Evolutionary conservation across 495 filamentous ascomycete genomes (phyloP).

Genomic region (Filosporella fistucella): DNA sequence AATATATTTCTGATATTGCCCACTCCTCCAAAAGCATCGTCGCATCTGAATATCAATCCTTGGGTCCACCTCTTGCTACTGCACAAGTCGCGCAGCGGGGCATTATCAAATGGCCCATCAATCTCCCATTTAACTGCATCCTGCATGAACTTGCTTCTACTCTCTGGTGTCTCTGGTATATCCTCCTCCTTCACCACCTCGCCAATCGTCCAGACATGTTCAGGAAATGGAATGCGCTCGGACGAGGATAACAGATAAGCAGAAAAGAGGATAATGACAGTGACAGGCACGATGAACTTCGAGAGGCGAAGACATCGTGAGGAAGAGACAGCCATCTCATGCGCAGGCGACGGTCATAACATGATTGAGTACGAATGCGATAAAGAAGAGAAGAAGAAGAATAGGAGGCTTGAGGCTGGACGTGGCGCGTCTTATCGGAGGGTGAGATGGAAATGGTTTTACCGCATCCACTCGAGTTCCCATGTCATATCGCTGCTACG

Average conservation of each 20-base stretch:
- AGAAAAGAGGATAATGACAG: background rate
- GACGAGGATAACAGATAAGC: background rate
- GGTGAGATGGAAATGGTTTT: no score
- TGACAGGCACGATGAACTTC: background rate
- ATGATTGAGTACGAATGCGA: no score
- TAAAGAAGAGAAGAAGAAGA: no score
- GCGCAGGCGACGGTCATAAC: no score
- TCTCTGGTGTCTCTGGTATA: background rate
- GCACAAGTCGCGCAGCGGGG: constrained; percentile 24
- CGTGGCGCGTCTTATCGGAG: no score
- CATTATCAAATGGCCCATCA: constrained; percentile 28
- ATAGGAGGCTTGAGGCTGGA: no score
- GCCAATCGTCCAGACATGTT: background rate
- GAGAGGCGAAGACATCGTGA: background rate
- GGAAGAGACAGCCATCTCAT: no score
- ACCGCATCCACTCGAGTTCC: no score
- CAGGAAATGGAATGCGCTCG: no score
- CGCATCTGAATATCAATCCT: constrained; percentile 30
- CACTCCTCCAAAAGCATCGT: constrained; percentile 24
- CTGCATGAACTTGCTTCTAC: constrained; percentile 25
- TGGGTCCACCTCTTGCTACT: constrained; percentile 26
- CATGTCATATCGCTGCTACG: no score
- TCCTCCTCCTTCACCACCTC: background rate
- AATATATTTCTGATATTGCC: constrained; percentile 29
- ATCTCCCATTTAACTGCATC: constrained; percentile 25